These are phyloP conservation scores for Penicillium sp. DNA, from an alignment of 2,329 filamentous ascomycete species.

Conservation along the genomic window DNA sequence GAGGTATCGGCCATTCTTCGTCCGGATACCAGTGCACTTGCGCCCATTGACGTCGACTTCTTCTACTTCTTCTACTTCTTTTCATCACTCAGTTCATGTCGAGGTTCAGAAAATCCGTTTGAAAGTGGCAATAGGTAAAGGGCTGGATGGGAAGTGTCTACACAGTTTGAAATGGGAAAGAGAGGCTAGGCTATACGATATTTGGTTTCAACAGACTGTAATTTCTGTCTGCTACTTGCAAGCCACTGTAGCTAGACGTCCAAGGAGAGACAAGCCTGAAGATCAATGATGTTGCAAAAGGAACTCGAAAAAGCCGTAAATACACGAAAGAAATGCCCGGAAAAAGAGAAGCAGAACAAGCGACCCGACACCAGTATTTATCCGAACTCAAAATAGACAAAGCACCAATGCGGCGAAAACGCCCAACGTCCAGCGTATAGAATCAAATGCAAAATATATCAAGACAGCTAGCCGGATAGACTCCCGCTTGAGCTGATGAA, in stretches of 20 bases:
- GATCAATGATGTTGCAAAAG: not conserved
- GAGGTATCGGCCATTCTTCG: too few species aligned
- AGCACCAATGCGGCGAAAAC: not conserved
- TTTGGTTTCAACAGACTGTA: not conserved
- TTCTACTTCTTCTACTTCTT: too few species aligned
- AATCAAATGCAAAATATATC: constrained; percentile 1
- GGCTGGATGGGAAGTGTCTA: too few species aligned
- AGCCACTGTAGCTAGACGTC: not conserved
- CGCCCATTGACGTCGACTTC: too few species aligned
- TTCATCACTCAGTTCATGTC: too few species aligned
- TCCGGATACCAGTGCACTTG: too few species aligned
- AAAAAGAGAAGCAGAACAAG: not conserved
- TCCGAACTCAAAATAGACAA: not conserved
- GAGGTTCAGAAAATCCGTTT: too few species aligned
- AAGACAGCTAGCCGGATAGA: not conserved
- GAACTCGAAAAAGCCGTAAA: not conserved
- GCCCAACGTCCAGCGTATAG: constrained; percentile 7
- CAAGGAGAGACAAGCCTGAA: not conserved
- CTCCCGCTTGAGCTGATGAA: not conserved
- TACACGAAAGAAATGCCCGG: not conserved
- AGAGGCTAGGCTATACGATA: not conserved
- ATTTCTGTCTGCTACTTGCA: constrained; percentile 3
- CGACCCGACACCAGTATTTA: not conserved
- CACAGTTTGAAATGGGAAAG: too few species aligned
- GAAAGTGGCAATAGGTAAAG: too few species aligned